A percentile compares a stretch with the other conserved stretches of the same genome.
These are phyloP conservation scores for Ogataea sp. DNA, from an alignment of 805 yeast genomes.

Conservation along the genomic window DNA sequence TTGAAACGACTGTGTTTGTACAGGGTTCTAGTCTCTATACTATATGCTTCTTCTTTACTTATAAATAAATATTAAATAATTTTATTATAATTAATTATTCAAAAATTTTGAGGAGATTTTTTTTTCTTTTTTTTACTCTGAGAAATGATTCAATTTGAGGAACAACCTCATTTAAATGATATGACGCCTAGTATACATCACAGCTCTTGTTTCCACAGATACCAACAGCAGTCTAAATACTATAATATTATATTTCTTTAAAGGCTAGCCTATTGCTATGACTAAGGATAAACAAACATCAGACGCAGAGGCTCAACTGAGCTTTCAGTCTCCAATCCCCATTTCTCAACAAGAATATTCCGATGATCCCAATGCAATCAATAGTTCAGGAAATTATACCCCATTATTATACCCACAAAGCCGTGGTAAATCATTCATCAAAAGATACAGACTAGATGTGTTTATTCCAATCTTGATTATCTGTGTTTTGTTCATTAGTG, in stretches of 20 bases:
- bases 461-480: conserved; percentile 17
- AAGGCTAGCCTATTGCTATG: background rate
- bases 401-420: conserved; percentile 1
- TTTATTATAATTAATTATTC: background rate
- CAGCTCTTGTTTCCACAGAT: too few relatives aligned
- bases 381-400: background rate
- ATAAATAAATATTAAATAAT: too few relatives aligned
- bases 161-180: too few relatives aligned
- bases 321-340: background rate
- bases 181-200: too few relatives aligned
- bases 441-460: conserved; percentile 13
- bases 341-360: background rate
- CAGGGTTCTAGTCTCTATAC: too few relatives aligned
- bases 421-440: background rate
- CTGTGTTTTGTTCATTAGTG: conserved; percentile 6
- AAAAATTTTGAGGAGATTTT: background rate
- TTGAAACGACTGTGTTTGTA: background rate
- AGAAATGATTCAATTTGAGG: too few relatives aligned
- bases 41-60: too few relatives aligned
- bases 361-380: background rate
- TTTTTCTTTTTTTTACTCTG: background rate
- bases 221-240: too few relatives aligned
- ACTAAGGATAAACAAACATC: background rate
- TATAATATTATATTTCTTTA: too few relatives aligned
- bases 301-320: background rate